Evolutionary conservation across 2,329 filamentous ascomycete species (phyloP), one percentile per base, ranked within the genome.

Genomic region (Trichoderma arundinaceum): DNA sequence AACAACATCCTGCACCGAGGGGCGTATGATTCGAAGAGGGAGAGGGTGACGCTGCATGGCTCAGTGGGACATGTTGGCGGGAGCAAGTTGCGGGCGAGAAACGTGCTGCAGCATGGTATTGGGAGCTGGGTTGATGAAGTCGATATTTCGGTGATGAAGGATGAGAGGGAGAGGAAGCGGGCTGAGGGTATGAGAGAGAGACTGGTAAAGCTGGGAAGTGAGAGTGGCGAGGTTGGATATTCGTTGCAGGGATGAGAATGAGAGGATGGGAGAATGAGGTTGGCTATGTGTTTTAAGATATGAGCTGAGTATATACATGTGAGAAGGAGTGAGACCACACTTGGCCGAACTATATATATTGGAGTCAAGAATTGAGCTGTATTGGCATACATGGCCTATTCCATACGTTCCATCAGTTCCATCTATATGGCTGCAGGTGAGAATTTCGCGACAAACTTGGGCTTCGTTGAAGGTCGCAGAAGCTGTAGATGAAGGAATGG

Each of bases 1-100:
- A 96, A 94, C 74, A 96, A 96, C 76, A 96, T 96, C 69, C 76
- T 96, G 68, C 90, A 92, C 73, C 81, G 90, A 4, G 90, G 90
- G 1, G 86, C 86, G 33, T 93, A 92, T 75, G 79, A 83, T 69
- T 77, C 78, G 12, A 71, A 44, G 1, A 84, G 80, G 70, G 88
- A 92, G 77, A 79, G 90, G 28, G 84, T 90, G 82, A 92, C 90
- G 67, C 77, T 92, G 72, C 90, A 92, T 76, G 90, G 90, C 7
- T 90, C 86, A 64, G 89, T 91, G 53, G 90, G 90, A 1, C 84
- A 88, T 70, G 80, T 80, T 0, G 77, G 75, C 2, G 88, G 85
- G 1, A 84, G 85, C 65, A 74, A 71, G 48, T 77, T 84, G 67
- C 77, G 90, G 66, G 89, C 90, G 59, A 82, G 89, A 69, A 92